phyloP scores from a whole-genome alignment of 2,329 filamentous ascomycete species.

The Ceratocystis alfenasii region DNA sequence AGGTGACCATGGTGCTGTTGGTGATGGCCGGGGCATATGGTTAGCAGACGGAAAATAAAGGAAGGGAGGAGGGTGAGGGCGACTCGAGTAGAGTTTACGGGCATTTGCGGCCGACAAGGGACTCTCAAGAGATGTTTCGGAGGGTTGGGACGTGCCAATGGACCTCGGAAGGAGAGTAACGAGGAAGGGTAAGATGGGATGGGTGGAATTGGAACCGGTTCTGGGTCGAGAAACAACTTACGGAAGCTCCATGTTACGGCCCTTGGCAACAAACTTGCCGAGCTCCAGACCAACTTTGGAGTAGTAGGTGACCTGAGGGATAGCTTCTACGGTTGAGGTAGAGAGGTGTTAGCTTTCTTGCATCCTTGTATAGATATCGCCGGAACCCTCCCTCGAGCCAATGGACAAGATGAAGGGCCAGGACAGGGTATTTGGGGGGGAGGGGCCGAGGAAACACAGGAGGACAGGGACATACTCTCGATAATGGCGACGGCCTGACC shows the following conservation, averaged over 20 bases:
- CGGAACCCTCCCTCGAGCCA: background rate
- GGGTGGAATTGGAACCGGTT: background rate
- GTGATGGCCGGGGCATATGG: background rate
- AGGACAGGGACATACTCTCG: constrained; percentile 57
- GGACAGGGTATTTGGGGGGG: background rate
- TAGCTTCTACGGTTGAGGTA: constrained; percentile 49
- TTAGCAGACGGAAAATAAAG: constrained; percentile 12
- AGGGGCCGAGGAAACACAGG: background rate
- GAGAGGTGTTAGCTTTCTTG: constrained; percentile 7
- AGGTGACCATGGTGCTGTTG: constrained; percentile 59
- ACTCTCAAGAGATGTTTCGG: background rate
- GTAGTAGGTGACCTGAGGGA: constrained; percentile 85
- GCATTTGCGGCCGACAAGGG: background rate
- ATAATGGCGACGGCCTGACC: constrained; percentile 66
- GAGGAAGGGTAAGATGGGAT: background rate
- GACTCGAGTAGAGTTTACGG: background rate
- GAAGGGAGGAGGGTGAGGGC: constrained; percentile 11
- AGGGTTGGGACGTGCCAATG: background rate
- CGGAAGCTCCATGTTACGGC: constrained; percentile 89
- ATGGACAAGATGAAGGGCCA: background rate
- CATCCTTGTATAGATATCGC: background rate
- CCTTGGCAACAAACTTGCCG: constrained; percentile 71
- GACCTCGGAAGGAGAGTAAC: too few species aligned
- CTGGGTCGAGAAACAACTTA: constrained; percentile 43
- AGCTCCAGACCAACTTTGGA: constrained; percentile 79